These are phyloP conservation scores for Coemansia nantahalensis DNA, from an alignment of 192 early-diverging fungal genomes.

Conservation along the genomic window DNA sequence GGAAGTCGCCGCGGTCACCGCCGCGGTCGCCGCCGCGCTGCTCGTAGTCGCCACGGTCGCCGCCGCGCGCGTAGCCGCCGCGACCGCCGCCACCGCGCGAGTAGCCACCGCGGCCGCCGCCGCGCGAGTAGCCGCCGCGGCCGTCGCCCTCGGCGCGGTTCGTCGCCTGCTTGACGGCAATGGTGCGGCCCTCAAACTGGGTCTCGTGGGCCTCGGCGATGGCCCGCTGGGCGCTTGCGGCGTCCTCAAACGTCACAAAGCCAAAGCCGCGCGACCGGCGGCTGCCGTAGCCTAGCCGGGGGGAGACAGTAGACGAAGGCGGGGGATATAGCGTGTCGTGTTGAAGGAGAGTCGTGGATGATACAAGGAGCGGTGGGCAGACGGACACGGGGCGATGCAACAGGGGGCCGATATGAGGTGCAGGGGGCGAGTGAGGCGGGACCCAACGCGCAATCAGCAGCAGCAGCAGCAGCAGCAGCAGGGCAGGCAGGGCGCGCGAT, in stretches of 20 bases:
- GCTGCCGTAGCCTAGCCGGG: background rate
- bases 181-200: slow-evolving; percentile 77
- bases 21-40: slow-evolving; percentile 3
- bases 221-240: slow-evolving; percentile 69
- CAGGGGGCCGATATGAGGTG: too few species aligned
- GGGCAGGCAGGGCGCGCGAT: background rate
- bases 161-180: slow-evolving; percentile 64
- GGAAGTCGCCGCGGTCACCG: slow-evolving; percentile 7
- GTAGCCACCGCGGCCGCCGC: slow-evolving; percentile 33
- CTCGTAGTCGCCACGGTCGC: slow-evolving; percentile 32
- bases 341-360: too few species aligned
- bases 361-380: too few species aligned
- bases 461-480: too few species aligned
- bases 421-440: too few species aligned
- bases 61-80: background rate
- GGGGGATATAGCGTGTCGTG: too few species aligned
- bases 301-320: too few species aligned
- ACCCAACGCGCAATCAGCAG: too few species aligned
- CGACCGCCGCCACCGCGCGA: slow-evolving; percentile 9
- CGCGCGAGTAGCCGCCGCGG: background rate
- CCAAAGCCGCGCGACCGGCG: slow-evolving; percentile 79
- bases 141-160: background rate
- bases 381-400: too few species aligned
- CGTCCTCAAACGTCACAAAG: slow-evolving; percentile 70
- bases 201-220: slow-evolving; percentile 63